phyloP scores from a whole-genome alignment of 2,329 filamentous ascomycete genomes.

The Podosphaera leucotricha region DNA sequence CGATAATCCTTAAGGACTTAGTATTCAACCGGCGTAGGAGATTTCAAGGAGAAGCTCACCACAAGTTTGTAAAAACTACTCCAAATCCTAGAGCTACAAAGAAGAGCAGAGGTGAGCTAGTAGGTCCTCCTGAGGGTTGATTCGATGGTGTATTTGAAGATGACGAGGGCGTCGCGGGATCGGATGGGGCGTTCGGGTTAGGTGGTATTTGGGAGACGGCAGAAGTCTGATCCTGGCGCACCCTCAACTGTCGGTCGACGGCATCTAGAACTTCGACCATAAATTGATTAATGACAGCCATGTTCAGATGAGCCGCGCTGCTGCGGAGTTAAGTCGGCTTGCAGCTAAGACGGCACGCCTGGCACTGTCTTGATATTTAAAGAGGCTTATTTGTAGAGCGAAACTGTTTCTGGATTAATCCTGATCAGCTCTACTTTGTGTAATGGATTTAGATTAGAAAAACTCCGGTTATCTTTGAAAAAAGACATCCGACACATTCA shows the following conservation, averaged over 20 bases:
- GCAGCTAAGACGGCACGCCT: background rate
- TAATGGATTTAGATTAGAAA: background rate
- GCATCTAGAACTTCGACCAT: constrained; percentile 11
- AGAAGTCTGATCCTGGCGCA: constrained; percentile 5
- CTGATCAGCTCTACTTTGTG: background rate
- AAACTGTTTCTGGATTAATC: background rate
- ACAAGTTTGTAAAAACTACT: constrained; percentile 95
- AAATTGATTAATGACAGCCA: constrained; percentile 11
- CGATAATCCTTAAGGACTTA: constrained; percentile 58
- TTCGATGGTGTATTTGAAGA: constrained; percentile 4
- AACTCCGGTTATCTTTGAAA: background rate
- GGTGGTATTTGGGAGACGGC: constrained; percentile 4
- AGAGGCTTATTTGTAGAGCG: background rate
- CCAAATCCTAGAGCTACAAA: constrained; percentile 93
- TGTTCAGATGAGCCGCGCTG: constrained; percentile 2
- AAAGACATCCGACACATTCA: background rate
- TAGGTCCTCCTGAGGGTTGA: constrained; percentile 20
- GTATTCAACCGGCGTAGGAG: constrained; percentile 48
- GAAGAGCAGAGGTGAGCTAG: constrained; percentile 59
- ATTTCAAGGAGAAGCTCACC: constrained; percentile 34
- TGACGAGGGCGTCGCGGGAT: constrained; percentile 4
- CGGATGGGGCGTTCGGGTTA: constrained; percentile 2
- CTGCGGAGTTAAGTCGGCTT: background rate
- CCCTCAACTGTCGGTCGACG: constrained; percentile 7
- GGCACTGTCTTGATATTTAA: background rate